A percentile compares a stretch with the other conserved stretches of the same genome.
These are phyloP conservation scores for Metarhizium sp. DNA, from an alignment of 2,329 filamentous ascomycete species.

Conservation along the genomic window DNA sequence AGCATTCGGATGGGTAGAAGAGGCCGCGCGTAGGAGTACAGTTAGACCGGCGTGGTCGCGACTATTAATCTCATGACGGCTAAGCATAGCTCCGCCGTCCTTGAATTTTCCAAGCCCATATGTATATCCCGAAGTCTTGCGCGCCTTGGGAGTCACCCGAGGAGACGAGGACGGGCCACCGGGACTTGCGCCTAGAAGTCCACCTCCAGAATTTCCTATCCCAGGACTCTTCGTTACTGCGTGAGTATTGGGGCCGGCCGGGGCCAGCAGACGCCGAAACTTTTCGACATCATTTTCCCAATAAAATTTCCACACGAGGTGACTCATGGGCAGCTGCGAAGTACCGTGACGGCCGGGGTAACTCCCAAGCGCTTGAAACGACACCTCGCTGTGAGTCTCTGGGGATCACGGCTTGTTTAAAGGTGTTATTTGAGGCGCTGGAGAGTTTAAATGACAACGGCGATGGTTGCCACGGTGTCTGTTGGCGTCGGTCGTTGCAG, in stretches of 20 bases:
- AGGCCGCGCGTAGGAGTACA: conserved; percentile 73
- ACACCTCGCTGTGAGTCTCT: conserved; percentile 86
- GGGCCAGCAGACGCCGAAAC: conserved; percentile 82
- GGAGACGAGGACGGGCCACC: conserved; percentile 39
- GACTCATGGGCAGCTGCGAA: conserved; percentile 63
- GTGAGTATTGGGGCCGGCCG: conserved; percentile 51
- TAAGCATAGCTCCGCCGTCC: conserved; percentile 31
- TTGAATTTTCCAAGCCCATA: conserved; percentile 34
- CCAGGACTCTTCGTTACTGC: conserved; percentile 43
- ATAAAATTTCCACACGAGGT: conserved; percentile 92
- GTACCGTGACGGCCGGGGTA: background rate
- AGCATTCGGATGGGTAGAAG: conserved; percentile 61
- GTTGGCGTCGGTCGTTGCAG: background rate
- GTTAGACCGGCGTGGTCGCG: conserved; percentile 77
- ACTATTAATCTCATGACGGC: conserved; percentile 67
- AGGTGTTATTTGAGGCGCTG: conserved; percentile 46
- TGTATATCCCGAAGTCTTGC: conserved; percentile 42
- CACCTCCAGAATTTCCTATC: conserved; percentile 23
- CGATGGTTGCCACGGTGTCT: conserved; percentile 1
- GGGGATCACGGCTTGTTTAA: conserved; percentile 86
- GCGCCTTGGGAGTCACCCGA: conserved; percentile 36
- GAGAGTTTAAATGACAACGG: conserved; percentile 10
- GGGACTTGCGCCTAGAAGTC: conserved; percentile 27
- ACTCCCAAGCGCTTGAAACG: conserved; percentile 42
- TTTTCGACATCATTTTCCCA: conserved; percentile 95